Conservation (phyloP, 257 asterid species). For the Handroanthus guayacan region DNA sequence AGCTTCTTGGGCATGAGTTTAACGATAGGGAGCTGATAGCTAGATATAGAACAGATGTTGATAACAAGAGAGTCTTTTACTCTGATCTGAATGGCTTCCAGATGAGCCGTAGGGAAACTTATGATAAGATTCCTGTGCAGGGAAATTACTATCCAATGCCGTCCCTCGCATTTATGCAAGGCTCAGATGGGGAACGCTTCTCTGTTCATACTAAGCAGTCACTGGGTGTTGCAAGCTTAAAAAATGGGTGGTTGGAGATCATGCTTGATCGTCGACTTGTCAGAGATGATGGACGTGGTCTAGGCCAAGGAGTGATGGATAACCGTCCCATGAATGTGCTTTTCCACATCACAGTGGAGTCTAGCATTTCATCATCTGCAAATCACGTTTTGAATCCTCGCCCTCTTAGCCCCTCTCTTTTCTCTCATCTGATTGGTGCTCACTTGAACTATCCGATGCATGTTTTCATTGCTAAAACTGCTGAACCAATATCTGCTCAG, state of each 20-base stretch:
- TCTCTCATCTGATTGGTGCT: constrained; percentile 88
- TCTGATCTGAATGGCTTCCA: constrained; percentile 96
- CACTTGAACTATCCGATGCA: constrained; percentile 81
- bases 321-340: constrained; percentile 85
- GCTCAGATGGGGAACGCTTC: constrained; percentile 72
- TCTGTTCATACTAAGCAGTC: constrained; percentile 91
- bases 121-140: constrained; percentile 91
- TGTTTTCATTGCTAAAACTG: constrained; percentile 75
- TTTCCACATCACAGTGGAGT: constrained; percentile 76
- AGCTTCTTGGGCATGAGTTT: constrained; percentile 73
- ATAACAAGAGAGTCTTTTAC: constrained; percentile 74
- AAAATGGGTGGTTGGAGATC: constrained; percentile 87
- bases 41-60: constrained; percentile 75
- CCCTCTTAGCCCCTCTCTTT: constrained; percentile 80
- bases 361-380: constrained; percentile 63
- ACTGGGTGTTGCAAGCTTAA: constrained; percentile 85
- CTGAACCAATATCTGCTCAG: constrained; percentile 83
- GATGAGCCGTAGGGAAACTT: constrained; percentile 93
- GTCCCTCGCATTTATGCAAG: constrained; percentile 88
- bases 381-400: constrained; percentile 51
- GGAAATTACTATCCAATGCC: constrained; percentile 99
- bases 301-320: constrained; percentile 97
- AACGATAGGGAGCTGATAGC: constrained; percentile 74
- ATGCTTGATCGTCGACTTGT: constrained; percentile 91
- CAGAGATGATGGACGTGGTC: constrained; percentile 94